Conservation (phyloP, 352 stramenopile species). For the Globisporangium canariense region DNA sequence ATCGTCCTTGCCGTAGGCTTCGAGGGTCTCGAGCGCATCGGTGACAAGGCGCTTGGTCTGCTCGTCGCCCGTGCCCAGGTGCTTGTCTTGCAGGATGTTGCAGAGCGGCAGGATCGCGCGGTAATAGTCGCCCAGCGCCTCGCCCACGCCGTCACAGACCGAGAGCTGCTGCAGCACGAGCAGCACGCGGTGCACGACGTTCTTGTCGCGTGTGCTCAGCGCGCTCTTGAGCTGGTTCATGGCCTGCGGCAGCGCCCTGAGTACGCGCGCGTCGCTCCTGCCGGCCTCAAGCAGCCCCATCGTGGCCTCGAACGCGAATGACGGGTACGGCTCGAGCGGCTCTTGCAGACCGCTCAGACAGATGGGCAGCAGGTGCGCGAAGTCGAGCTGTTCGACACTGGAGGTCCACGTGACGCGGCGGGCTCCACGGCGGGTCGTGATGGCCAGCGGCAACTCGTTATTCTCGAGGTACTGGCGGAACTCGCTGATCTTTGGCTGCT, state of each 20-base stretch:
- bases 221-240: conserved; percentile 64
- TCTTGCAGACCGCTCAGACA: conserved; percentile 74
- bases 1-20: conserved; percentile 69
- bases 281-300: conserved; percentile 65
- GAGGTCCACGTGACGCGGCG: conserved; percentile 58
- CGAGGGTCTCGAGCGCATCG: conserved; percentile 67
- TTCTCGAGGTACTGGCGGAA: conserved; percentile 72
- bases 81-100: conserved; percentile 80
- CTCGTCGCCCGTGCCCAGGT: conserved; percentile 64
- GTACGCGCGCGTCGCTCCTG: conserved; percentile 40
- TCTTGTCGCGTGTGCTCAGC: conserved; percentile 59
- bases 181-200: conserved; percentile 63
- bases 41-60: conserved; percentile 54
- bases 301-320: conserved; percentile 62
- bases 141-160: conserved; percentile 67
- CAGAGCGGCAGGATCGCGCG: conserved; percentile 71
- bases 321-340: conserved; percentile 62
- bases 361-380: conserved; percentile 66
- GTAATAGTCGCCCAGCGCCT: conserved; percentile 65
- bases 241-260: conserved; percentile 49
- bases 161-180: conserved; percentile 69
- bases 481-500: conserved; percentile 56
- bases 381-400: conserved; percentile 57
- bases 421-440: conserved; percentile 38
- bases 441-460: conserved; percentile 56